Percentiles rank a stretch among this genome's conserved stretches.
Conservation (phyloP, 2,329 filamentous ascomycete species). For the Fusarium lateritium region DNA sequence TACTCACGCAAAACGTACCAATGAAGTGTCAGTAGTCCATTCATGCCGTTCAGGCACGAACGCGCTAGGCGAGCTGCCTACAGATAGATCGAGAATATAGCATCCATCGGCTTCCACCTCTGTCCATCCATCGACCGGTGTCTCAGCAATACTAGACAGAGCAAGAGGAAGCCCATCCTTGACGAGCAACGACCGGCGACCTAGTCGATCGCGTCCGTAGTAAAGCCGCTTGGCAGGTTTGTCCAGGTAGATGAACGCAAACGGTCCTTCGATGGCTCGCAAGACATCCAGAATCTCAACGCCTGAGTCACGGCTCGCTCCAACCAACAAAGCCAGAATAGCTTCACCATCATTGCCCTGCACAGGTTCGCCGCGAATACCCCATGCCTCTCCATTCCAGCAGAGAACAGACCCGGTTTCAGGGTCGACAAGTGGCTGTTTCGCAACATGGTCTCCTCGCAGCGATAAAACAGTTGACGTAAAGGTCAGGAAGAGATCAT, state of each 20-base stretch:
- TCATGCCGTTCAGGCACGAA: slow-evolving; percentile 46
- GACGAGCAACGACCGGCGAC: slow-evolving; percentile 84
- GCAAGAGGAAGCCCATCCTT: slow-evolving; percentile 66
- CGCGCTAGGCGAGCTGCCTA: slow-evolving; percentile 5
- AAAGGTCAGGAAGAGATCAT: slow-evolving; percentile 69
- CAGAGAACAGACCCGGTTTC: slow-evolving; percentile 78
- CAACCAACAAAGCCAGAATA: slow-evolving; percentile 73
- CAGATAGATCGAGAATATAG: slow-evolving; percentile 74
- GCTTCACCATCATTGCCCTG: slow-evolving; percentile 82
- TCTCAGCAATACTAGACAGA: slow-evolving; percentile 80
- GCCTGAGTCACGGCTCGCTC: slow-evolving; percentile 54
- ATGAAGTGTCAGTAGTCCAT: slow-evolving; percentile 55
- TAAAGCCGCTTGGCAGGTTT: slow-evolving; percentile 73
- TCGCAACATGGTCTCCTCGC: slow-evolving; percentile 79
- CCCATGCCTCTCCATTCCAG: slow-evolving; percentile 99
- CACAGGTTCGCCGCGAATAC: slow-evolving; percentile 71
- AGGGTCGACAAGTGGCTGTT: slow-evolving; percentile 79
- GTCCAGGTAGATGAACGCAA: slow-evolving; percentile 90
- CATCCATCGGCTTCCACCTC: slow-evolving; percentile 91
- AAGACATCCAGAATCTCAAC: slow-evolving; percentile 65
- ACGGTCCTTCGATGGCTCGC: slow-evolving; percentile 81
- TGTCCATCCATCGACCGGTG: slow-evolving; percentile 68
- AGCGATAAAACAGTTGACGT: slow-evolving; percentile 91
- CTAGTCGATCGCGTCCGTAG: slow-evolving; percentile 89
- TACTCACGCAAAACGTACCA: slow-evolving; percentile 59